phyloP scores from a whole-genome alignment of 805 yeast species.

The Saccharomycopsis fodiens region DNA sequence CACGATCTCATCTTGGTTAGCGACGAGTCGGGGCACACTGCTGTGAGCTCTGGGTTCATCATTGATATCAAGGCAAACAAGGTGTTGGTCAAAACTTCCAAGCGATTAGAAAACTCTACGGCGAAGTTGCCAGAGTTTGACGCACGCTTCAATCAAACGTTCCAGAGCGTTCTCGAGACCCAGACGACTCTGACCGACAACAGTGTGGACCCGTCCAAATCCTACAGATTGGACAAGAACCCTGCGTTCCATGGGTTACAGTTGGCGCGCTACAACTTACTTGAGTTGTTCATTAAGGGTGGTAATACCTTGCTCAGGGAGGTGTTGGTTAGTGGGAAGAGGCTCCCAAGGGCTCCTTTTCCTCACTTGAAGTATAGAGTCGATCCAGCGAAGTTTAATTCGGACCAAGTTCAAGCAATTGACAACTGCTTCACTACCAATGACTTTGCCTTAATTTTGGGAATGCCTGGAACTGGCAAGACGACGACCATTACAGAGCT shows the following conservation, averaged over 20 bases:
- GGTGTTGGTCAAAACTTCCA: conserved; percentile 44
- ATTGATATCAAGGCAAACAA: conserved; percentile 33
- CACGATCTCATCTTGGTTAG: conserved; percentile 68
- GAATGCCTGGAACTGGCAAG: conserved; percentile 99
- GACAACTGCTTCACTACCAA: conserved; percentile 52
- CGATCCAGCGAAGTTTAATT: conserved; percentile 39
- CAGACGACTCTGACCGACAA: conserved; percentile 16
- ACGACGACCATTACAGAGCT: conserved; percentile 82
- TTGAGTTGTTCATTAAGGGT: conserved; percentile 52
- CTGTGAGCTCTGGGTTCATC: conserved; percentile 58
- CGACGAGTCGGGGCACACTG: conserved; percentile 74
- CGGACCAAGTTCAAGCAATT: conserved; percentile 67
- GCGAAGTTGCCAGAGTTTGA: conserved; percentile 36
- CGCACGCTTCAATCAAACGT: conserved; percentile 38
- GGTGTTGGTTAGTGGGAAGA: conserved; percentile 28
- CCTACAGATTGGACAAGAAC: conserved; percentile 73
- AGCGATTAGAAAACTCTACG: conserved; percentile 37
- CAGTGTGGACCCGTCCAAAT: conserved; percentile 15
- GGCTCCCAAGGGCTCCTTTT: conserved; percentile 7
- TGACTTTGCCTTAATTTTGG: conserved; percentile 77
- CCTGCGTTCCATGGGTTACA: conserved; percentile 70
- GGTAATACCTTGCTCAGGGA: conserved; percentile 30
- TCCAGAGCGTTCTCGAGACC: conserved; percentile 38
- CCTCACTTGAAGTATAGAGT: conserved; percentile 3
- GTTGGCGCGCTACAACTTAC: conserved; percentile 65